Percentiles rank a stretch among this genome's conserved stretches.
These are phyloP conservation scores for Sporothrix schenckii DNA, from an alignment of 2,329 filamentous ascomycete species.

Conservation along the genomic window DNA sequence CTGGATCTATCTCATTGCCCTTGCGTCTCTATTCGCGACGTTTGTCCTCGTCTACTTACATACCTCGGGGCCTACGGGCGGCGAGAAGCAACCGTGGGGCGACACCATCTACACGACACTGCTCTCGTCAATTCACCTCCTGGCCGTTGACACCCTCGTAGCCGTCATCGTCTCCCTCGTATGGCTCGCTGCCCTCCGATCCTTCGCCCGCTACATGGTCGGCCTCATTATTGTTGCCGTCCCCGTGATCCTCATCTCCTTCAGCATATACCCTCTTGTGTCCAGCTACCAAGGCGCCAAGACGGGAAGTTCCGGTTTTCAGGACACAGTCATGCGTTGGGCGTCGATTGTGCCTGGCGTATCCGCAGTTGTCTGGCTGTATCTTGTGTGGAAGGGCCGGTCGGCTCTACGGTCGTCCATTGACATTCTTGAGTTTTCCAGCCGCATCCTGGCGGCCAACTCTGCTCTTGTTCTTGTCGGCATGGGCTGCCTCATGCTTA, in stretches of 20 bases:
- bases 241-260: slow-evolving; percentile 82
- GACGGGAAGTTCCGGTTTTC: slow-evolving; percentile 71
- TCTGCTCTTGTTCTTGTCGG: slow-evolving; percentile 82
- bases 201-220: slow-evolving; percentile 84
- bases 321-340: slow-evolving; percentile 89
- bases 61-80: slow-evolving; percentile 59
- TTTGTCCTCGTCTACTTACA: slow-evolving; percentile 90
- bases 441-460: slow-evolving; percentile 82
- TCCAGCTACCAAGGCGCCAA: slow-evolving; percentile 81
- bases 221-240: slow-evolving; percentile 80
- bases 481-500: slow-evolving; percentile 70
- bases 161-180: slow-evolving; percentile 83
- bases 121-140: slow-evolving; percentile 81
- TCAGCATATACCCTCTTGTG: slow-evolving; percentile 87
- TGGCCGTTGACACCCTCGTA: slow-evolving; percentile 89
- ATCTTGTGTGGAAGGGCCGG: slow-evolving; percentile 78
- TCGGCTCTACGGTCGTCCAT: slow-evolving; percentile 80
- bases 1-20: slow-evolving; percentile 81
- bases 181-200: slow-evolving; percentile 86
- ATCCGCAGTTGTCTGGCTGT: slow-evolving; percentile 77
- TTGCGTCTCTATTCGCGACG: slow-evolving; percentile 83
- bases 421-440: slow-evolving; percentile 88
- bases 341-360: slow-evolving; percentile 75
- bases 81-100: slow-evolving; percentile 70
- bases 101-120: slow-evolving; percentile 94